Conservation (phyloP, 208 protist species). For the Vickermania spadyakhi region DNA sequence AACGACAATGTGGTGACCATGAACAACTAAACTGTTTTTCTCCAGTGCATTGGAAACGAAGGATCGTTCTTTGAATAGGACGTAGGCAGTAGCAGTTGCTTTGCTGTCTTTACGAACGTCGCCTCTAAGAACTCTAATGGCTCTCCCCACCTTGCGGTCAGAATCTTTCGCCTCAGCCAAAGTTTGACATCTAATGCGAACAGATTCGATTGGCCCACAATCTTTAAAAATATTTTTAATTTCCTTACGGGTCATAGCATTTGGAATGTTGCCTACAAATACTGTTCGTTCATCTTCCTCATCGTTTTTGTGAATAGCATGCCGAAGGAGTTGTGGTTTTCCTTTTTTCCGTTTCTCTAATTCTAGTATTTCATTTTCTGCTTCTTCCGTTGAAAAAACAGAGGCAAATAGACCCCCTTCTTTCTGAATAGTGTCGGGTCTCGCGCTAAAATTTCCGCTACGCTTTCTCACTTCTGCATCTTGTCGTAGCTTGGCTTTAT, state of each 20-base stretch:
- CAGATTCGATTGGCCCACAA: conserved; percentile 64
- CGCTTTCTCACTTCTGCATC: conserved; percentile 20
- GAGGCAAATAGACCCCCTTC: conserved; percentile 27
- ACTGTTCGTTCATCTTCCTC: conserved; percentile 84
- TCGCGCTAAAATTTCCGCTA: background rate
- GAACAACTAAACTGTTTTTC: conserved; percentile 63
- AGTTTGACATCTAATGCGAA: conserved; percentile 71
- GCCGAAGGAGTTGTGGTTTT: conserved; percentile 44
- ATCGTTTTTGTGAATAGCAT: conserved; percentile 70
- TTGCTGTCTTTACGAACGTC: conserved; percentile 77
- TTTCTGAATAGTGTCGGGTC: background rate
- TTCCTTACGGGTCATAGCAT: conserved; percentile 56
- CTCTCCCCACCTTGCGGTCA: conserved; percentile 53
- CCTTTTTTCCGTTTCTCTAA: conserved; percentile 22
- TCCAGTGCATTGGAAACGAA: conserved; percentile 36
- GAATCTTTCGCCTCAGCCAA: conserved; percentile 21
- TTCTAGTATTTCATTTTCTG: conserved; percentile 12
- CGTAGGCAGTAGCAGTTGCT: conserved; percentile 76
- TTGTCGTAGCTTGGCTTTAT: conserved; percentile 46
- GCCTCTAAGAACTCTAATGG: conserved; percentile 74
- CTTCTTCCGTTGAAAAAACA: conserved; percentile 32
- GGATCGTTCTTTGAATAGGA: conserved; percentile 49
- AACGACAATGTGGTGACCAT: conserved; percentile 76
- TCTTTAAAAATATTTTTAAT: conserved; percentile 75
- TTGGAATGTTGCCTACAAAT: conserved; percentile 86